These are phyloP conservation scores for Neurospora intermedia DNA, from an alignment of 495 filamentous ascomycete genomes.

Conservation along the genomic window DNA sequence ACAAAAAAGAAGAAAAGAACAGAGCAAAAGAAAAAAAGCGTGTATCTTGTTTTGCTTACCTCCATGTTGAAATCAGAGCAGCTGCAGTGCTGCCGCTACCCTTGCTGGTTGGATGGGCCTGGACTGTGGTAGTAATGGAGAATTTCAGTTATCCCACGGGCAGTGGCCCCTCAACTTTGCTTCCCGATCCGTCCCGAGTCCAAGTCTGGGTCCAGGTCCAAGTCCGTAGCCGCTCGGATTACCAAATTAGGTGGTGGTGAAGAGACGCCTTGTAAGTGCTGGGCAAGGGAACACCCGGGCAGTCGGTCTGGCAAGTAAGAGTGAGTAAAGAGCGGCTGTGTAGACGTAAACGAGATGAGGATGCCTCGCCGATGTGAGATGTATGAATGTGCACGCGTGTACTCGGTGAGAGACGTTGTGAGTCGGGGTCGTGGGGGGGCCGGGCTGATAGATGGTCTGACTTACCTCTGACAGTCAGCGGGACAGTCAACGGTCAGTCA, in stretches of 20 bases:
- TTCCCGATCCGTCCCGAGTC: not conserved
- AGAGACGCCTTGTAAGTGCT: not conserved
- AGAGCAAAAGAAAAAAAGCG: not conserved
- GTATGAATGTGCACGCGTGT: not conserved
- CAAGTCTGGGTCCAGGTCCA: not conserved
- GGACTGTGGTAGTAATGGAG: not conserved
- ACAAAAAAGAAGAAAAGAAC: not conserved
- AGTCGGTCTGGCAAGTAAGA: not conserved
- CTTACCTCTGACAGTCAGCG: not conserved
- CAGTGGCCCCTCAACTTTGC: not conserved
- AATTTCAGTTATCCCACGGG: not conserved
- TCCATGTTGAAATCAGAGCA: not conserved
- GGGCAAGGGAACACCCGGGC: not conserved
- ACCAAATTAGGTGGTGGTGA: not conserved
- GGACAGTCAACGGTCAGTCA: not conserved
- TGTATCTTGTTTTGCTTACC: not conserved
- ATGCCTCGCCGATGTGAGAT: not conserved
- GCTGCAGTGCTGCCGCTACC: not conserved
- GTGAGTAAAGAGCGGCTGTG: not conserved
- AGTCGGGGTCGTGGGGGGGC: not conserved
- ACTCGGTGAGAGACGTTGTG: not conserved
- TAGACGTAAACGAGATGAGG: not conserved
- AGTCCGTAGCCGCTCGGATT: not conserved
- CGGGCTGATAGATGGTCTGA: not conserved
- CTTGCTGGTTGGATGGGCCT: not conserved